phyloP scores from a whole-genome alignment of 2,329 filamentous ascomycete genomes.

The Paecilomyces dactylethromorphus region DNA sequence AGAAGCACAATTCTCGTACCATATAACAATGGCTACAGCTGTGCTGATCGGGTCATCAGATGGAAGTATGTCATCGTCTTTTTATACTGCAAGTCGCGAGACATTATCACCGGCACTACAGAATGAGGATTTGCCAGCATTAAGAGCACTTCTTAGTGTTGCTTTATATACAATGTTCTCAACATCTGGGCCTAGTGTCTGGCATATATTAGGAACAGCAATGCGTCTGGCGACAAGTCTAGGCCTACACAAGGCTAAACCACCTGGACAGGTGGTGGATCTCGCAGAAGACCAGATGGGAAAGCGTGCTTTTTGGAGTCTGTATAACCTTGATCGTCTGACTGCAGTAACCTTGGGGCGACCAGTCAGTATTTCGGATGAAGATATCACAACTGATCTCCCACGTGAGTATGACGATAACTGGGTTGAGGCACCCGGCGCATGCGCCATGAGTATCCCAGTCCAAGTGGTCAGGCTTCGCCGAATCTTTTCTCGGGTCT shows the following conservation, averaged over 20 bases:
- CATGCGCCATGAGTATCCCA: slow-evolving; percentile 32
- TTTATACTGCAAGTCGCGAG: slow-evolving; percentile 29
- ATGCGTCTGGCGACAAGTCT: slow-evolving; percentile 32
- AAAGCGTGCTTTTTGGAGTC: slow-evolving; percentile 39
- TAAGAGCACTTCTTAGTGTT: slow-evolving; percentile 29
- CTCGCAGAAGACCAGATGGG: slow-evolving; percentile 32
- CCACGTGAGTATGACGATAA: slow-evolving; percentile 35
- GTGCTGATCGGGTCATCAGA: slow-evolving; percentile 28
- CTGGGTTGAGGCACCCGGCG: slow-evolving; percentile 27
- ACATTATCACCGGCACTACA: slow-evolving; percentile 27
- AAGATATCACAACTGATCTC: slow-evolving; percentile 34
- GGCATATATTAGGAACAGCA: slow-evolving; percentile 32
- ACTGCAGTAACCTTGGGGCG: slow-evolving; percentile 34
- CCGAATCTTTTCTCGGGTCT: slow-evolving; percentile 33
- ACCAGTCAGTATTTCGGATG: slow-evolving; percentile 34
- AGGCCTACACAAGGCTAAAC: slow-evolving; percentile 28
- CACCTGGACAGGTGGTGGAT: slow-evolving; percentile 12
- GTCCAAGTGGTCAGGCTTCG: slow-evolving; percentile 29
- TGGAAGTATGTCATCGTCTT: slow-evolving; percentile 22
- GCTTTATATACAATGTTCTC: slow-evolving; percentile 33
- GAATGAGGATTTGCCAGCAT: slow-evolving; percentile 31
- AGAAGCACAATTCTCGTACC: slow-evolving; percentile 28
- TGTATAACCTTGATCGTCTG: slow-evolving; percentile 38
- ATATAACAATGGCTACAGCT: slow-evolving; percentile 31
- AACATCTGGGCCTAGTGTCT: slow-evolving; percentile 31